Evolutionary conservation across 2,329 filamentous ascomycete genomes (phyloP), one percentile per base, ranked within the genome.

Genomic region (Aspergillus spinulosporus): DNA sequence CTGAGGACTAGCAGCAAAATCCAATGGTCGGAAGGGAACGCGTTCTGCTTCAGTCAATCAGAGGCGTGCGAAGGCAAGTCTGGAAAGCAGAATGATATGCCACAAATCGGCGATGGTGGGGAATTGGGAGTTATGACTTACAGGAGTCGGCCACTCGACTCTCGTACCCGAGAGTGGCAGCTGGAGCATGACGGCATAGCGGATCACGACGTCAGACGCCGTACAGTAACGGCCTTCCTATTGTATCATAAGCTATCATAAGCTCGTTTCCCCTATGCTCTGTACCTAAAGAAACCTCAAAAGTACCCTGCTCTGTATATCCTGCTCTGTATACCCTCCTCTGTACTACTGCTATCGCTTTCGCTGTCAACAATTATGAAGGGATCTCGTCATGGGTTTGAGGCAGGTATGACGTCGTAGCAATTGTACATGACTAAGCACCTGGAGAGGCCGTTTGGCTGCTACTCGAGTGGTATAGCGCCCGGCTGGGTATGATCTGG

Each of bases 371-470:
- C 37, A 37, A 53, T 36, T 46, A 51, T 50, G 32, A 40, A 47
- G 34, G 8, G 1, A 44, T 26, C 43, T 48, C 49, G 54, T 56
- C 54, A 52, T 56, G 40, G 43, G 43, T 11, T 12, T n/a, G 14
- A 29, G 26, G 26, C 26, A 21, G n/a, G 9, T 32, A 59, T 59
- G 57, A 59, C 57, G 57, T 59, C 53, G 53, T 9, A 7, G 32
- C 54, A 47, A 59, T 56, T 53, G 56, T 59, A 49, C 12, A 44
- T 59, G 49, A 59, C 57, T 56, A 49, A 59, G 52, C 57, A 39
- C 2, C n/a, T 8, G 42, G n/a, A 28, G 26, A 28, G 26, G 26
- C 26, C 26, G 28, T n/a, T 45, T 11, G 32, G 26, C 32, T 45
- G 37, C 14, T 54, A 36, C 31, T 54, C 45, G 42, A 43, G 49